These are phyloP conservation scores for Talaromyces sp. DNA, from an alignment of 2,329 filamentous ascomycete species.

Conservation along the genomic window DNA sequence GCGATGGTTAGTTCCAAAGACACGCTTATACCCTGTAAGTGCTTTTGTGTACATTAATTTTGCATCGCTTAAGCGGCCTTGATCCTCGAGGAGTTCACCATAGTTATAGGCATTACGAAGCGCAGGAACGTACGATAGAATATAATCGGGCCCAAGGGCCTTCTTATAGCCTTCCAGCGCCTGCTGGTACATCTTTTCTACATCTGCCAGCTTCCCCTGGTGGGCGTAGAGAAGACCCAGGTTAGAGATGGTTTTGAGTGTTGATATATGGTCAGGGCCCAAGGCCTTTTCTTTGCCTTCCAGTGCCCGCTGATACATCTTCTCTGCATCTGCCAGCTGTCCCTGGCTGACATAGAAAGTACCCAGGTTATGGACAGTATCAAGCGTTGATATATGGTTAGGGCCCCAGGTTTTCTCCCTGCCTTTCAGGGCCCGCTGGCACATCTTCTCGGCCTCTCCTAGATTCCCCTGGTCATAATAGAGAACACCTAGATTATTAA, in stretches of 20 bases:
- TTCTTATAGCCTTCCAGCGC: background rate
- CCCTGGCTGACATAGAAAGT: background rate
- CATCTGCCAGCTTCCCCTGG: background rate
- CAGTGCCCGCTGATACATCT: background rate
- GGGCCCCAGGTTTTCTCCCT: background rate
- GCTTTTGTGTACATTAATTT: conserved; percentile 5
- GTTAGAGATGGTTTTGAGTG: background rate
- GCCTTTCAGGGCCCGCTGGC: background rate
- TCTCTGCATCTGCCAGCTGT: background rate
- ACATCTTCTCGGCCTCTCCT: background rate
- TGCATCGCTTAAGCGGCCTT: conserved; percentile 2
- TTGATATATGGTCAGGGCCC: background rate
- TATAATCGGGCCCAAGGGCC: background rate
- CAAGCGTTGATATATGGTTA: background rate
- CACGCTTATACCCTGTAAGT: conserved; percentile 5
- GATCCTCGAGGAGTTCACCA: conserved; percentile 1
- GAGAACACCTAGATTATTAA: conserved; percentile 2
- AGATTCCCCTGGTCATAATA: background rate
- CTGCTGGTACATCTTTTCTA: conserved; percentile 1
- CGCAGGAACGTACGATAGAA: conserved; percentile 1
- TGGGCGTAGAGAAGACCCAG: background rate
- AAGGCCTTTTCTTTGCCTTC: background rate
- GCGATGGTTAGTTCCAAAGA: conserved; percentile 4
- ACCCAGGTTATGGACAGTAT: background rate
- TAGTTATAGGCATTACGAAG: conserved; percentile 1